A percentile compares a stretch with the other conserved stretches of the same genome.
Evolutionary conservation across 176 grass and related monocot species (phyloP).

Genomic region (sorghum (Sorghum bicolor)): DNA sequence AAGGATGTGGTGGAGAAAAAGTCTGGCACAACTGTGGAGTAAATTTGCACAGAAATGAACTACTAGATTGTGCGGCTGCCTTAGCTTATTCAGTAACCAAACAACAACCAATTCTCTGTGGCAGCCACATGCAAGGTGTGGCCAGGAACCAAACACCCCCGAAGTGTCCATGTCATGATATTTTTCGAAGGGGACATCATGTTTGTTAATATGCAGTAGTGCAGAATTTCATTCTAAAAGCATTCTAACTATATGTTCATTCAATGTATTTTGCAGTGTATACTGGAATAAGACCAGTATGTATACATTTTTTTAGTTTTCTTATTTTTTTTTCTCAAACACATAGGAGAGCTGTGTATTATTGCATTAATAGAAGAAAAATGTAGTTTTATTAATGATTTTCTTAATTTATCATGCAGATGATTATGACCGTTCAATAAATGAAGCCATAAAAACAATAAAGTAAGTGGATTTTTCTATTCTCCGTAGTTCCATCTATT

Average conservation of each 20-base stretch:
- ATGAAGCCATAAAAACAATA: constrained; percentile 90
- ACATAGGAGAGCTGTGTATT: not conserved
- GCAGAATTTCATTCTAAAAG: not conserved
- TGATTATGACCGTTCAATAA: constrained; percentile 98
- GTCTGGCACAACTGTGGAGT: no score
- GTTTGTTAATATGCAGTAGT: not conserved
- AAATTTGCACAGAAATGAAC: no score
- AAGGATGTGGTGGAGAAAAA: no score
- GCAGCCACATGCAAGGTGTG: no score
- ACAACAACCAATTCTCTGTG: no score
- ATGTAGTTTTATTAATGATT: not conserved
- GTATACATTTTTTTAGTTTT: not conserved
- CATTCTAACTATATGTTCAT: not conserved
- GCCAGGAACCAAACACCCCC: no score
- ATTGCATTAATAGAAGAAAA: not conserved
- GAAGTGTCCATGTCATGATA: not conserved
- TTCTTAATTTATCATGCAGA: constrained; percentile 63
- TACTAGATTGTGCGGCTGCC: no score
- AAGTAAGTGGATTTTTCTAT: constrained; percentile 62
- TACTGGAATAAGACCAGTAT: constrained; percentile 1
- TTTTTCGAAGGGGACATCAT: not conserved
- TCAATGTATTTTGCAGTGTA: not conserved
- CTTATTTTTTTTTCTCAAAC: not conserved
- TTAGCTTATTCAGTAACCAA: no score
- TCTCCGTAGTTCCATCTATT: not conserved